Evolutionary conservation across 148 eudicot species (phyloP).

Genomic region (Mesembryanthemum crystallinum): DNA sequence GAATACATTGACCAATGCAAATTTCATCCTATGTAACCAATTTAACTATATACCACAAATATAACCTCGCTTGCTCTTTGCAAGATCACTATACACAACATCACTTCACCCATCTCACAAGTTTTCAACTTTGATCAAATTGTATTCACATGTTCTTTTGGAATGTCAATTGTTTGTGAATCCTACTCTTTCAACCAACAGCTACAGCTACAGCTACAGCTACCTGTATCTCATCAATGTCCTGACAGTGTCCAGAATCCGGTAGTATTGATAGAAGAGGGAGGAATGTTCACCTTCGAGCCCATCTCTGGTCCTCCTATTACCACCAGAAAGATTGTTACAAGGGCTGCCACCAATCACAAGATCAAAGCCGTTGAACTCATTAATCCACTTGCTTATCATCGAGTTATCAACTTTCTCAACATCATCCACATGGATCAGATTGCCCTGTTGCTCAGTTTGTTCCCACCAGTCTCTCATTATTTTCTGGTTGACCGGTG

Average conservation of each 20-base stretch:
- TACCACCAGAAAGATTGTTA: constrained; percentile 46
- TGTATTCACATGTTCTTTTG: too few relatives aligned
- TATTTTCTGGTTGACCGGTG: constrained; percentile 13
- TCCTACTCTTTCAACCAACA: too few relatives aligned
- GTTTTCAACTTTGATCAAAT: too few relatives aligned
- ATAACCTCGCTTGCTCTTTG: too few relatives aligned
- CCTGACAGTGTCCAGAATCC: constrained; percentile 29
- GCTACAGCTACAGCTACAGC: too few relatives aligned
- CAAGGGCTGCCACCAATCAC: constrained; percentile 54
- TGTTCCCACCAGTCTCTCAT: constrained; percentile 39
- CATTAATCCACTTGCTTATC: constrained; percentile 16
- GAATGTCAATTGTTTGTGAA: too few relatives aligned
- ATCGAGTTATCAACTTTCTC: constrained; percentile 1
- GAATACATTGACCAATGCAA: too few relatives aligned
- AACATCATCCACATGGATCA: constrained; percentile 33
- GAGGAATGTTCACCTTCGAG: constrained; percentile 37
- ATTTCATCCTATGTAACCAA: too few relatives aligned
- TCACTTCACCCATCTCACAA: too few relatives aligned
- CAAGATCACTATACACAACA: too few relatives aligned
- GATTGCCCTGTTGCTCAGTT: constrained; percentile 32
- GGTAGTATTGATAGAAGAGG: constrained; percentile 33
- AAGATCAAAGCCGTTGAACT: constrained; percentile 37
- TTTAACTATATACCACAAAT: too few relatives aligned
- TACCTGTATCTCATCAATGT: not conserved
- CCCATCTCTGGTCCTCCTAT: constrained; percentile 35